A percentile compares a stretch with the other conserved stretches of the same genome.
Evolutionary conservation across 1,284 basidiomycete genomes (phyloP).

Genomic region (Puccinia triticina): DNA sequence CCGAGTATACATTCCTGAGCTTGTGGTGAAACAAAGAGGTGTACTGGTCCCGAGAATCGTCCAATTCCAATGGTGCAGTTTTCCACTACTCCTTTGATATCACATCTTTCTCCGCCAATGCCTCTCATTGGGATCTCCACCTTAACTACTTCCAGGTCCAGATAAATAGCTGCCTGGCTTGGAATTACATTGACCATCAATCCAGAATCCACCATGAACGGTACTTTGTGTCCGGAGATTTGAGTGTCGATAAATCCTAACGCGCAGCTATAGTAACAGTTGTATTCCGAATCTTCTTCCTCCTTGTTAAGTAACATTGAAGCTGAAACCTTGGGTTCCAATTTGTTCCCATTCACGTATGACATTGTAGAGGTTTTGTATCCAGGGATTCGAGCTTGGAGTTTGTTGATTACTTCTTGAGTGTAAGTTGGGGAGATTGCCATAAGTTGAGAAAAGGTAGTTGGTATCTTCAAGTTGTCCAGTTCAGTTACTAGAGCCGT

Average conservation of each 20-base stretch:
- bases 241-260: background rate
- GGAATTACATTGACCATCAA: too few species aligned
- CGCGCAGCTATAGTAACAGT: constrained; percentile 5
- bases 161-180: background rate
- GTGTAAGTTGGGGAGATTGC: background rate
- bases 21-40: too few species aligned
- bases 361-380: too few species aligned
- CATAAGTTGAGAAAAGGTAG: background rate
- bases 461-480: constrained; percentile 6
- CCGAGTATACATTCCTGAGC: too few species aligned
- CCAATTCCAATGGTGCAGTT: background rate
- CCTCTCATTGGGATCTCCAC: constrained; percentile 15
- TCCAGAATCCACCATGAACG: too few species aligned
- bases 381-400: background rate
- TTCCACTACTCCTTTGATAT: constrained; percentile 14
- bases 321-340: too few species aligned
- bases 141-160: constrained; percentile 1
- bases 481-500: too few species aligned
- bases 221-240: background rate
- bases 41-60: too few species aligned
- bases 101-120: background rate
- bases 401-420: background rate
- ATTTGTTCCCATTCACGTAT: too few species aligned
- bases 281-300: background rate
- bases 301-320: too few species aligned